phyloP scores from a whole-genome alignment of 371 early-diverging fungal species.

The Enterospora canceri region DNA sequence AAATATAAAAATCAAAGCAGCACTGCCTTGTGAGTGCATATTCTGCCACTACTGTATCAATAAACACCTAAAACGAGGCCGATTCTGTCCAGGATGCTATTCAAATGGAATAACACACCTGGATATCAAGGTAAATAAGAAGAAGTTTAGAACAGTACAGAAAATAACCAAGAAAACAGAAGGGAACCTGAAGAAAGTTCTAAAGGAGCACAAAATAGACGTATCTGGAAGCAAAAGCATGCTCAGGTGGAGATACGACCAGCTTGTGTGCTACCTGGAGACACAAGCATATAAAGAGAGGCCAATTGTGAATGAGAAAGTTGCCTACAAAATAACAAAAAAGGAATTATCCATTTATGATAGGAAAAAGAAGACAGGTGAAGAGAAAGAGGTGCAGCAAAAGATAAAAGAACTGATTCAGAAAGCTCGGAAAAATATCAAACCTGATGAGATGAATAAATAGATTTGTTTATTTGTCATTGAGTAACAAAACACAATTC shows the following conservation, averaged over 20 bases:
- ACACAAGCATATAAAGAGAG: not conserved
- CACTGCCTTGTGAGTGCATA: not conserved
- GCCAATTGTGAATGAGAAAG: not conserved
- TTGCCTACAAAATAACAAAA: not conserved
- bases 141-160: not conserved
- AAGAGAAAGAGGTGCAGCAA: no score
- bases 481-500: no score
- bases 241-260: not conserved
- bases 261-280: not conserved
- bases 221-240: not conserved
- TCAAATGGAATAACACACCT: not conserved
- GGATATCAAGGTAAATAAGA: not conserved
- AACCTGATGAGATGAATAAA: no score
- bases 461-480: no score
- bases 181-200: not conserved
- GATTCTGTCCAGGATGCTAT: not conserved
- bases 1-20: not conserved
- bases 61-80: not conserved
- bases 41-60: not conserved
- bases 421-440: no score
- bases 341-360: no score
- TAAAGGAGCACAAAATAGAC: not conserved
- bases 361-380: no score
- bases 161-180: not conserved
- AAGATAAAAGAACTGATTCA: no score